Conservation (phyloP, 1,139 yeast species). For the Yamadazyma songkhlaensis region DNA sequence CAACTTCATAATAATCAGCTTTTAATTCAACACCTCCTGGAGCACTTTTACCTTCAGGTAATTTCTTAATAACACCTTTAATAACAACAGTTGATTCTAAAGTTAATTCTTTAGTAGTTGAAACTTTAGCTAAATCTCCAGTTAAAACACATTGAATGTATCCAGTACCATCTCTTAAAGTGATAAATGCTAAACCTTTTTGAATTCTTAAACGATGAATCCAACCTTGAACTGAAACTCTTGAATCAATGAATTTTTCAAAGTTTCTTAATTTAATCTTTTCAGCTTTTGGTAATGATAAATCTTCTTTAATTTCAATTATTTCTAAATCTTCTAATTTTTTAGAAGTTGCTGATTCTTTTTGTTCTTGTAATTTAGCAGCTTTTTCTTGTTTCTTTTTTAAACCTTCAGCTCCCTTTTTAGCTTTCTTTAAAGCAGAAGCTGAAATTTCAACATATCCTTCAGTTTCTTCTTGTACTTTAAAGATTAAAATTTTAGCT, state of each 20-base stretch:
- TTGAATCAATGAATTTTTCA: constrained; percentile 49
- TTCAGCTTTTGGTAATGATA: constrained; percentile 58
- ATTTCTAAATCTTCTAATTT: constrained; percentile 73
- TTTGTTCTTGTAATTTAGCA: constrained; percentile 57
- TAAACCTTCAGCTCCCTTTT: constrained; percentile 90
- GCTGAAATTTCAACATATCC: constrained; percentile 81
- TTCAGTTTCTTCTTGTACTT: constrained; percentile 56
- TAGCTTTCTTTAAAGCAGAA: constrained; percentile 92
- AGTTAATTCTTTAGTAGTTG: constrained; percentile 79
- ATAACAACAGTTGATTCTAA: constrained; percentile 80
- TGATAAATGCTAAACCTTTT: constrained; percentile 87
- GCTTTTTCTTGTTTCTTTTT: constrained; percentile 88
- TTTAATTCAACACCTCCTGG: constrained; percentile 96
- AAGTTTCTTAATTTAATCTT: constrained; percentile 63
- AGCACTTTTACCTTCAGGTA: constrained; percentile 96
- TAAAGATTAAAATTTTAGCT: constrained; percentile 62
- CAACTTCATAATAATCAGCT: constrained; percentile 83
- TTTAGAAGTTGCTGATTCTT: constrained; percentile 66
- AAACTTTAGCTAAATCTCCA: constrained; percentile 91
- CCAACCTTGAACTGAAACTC: constrained; percentile 91
- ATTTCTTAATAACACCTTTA: constrained; percentile 74
- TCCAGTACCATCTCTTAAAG: constrained; percentile 95
- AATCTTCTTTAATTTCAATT: constrained; percentile 71
- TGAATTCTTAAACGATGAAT: constrained; percentile 90
- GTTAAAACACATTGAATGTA: constrained; percentile 80